Evolutionary conservation across 2,329 filamentous ascomycete genomes (phyloP).

Genomic region (Talaromyces rugulosus): DNA sequence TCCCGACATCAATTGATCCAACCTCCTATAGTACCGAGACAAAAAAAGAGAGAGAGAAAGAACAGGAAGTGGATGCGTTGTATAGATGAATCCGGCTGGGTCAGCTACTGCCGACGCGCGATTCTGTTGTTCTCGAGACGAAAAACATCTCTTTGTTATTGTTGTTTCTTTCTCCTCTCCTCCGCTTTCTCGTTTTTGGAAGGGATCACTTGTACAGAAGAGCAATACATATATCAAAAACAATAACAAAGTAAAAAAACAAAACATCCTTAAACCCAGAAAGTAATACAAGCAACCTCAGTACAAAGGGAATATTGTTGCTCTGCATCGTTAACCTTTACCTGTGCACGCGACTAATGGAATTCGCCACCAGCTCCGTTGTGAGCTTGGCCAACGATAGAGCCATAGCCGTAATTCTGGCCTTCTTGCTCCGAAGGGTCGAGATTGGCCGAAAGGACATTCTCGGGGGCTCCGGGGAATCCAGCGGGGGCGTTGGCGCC

Average conservation of each 20-base stretch:
- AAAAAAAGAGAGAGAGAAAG: slow-evolving; percentile 4
- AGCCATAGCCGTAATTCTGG: slow-evolving; percentile 42
- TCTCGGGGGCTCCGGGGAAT: slow-evolving; percentile 35
- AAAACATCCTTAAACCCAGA: neutral
- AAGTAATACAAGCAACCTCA: slow-evolving; percentile 1
- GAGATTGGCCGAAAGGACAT: slow-evolving; percentile 41
- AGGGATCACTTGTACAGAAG: slow-evolving; percentile 10
- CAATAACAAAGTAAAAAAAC: neutral
- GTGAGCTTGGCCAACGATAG: slow-evolving; percentile 44
- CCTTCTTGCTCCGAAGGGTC: slow-evolving; percentile 44
- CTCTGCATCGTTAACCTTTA: neutral
- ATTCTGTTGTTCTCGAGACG: slow-evolving; percentile 1
- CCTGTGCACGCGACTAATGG: slow-evolving; percentile 26
- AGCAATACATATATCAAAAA: neutral
- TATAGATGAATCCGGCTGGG: slow-evolving; percentile 2
- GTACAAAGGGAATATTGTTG: slow-evolving; percentile 2
- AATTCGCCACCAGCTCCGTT: slow-evolving; percentile 45
- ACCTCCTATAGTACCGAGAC: slow-evolving; percentile 2
- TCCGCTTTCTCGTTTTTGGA: slow-evolving; percentile 6
- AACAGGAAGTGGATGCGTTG: neutral
- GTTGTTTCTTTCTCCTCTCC: neutral
- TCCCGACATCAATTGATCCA: neutral
- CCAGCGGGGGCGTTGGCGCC: slow-evolving; percentile 23
- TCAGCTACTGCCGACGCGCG: neutral
- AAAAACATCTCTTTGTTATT: neutral